Percentiles rank a stretch among this genome's conserved stretches.
Evolutionary conservation across 345 rosid species (phyloP).

Genomic region (Salix purpurea): DNA sequence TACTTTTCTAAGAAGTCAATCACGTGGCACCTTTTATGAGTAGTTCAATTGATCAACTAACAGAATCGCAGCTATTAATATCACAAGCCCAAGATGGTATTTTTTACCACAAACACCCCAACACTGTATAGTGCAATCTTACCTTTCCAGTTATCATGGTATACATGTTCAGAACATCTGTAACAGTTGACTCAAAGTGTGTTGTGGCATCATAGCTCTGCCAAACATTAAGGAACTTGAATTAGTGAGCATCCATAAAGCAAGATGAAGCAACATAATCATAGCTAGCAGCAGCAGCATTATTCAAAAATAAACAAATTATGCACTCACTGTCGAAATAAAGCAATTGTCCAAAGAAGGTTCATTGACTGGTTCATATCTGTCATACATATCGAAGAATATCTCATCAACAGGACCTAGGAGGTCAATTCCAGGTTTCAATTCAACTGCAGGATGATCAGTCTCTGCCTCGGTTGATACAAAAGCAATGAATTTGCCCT

Average conservation of each 20-base stretch:
- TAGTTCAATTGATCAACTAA: background rate
- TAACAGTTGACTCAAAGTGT: constrained; percentile 88
- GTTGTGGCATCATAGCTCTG: constrained; percentile 99
- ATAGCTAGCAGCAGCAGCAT: background rate
- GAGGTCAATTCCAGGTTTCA: constrained; percentile 80
- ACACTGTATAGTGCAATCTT: constrained; percentile 5
- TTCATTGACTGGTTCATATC: constrained; percentile 79
- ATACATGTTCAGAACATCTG: constrained; percentile 85
- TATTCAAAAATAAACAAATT: background rate
- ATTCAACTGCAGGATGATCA: constrained; percentile 65
- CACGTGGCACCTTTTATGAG: background rate
- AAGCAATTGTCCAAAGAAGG: constrained; percentile 87
- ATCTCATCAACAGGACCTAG: constrained; percentile 83
- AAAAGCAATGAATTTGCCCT: constrained; percentile 89
- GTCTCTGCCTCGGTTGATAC: constrained; percentile 94
- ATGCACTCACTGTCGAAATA: constrained; percentile 65
- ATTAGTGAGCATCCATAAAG: constrained; percentile 10
- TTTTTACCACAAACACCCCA: background rate
- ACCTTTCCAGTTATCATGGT: constrained; percentile 98
- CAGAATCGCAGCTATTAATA: background rate
- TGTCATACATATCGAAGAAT: constrained; percentile 70
- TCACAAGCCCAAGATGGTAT: background rate
- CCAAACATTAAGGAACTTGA: constrained; percentile 12
- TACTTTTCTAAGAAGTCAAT: background rate
- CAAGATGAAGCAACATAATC: background rate